These are phyloP conservation scores for Thermoascus crustaceus DNA, from an alignment of 2,329 filamentous ascomycete species.

Conservation along the genomic window DNA sequence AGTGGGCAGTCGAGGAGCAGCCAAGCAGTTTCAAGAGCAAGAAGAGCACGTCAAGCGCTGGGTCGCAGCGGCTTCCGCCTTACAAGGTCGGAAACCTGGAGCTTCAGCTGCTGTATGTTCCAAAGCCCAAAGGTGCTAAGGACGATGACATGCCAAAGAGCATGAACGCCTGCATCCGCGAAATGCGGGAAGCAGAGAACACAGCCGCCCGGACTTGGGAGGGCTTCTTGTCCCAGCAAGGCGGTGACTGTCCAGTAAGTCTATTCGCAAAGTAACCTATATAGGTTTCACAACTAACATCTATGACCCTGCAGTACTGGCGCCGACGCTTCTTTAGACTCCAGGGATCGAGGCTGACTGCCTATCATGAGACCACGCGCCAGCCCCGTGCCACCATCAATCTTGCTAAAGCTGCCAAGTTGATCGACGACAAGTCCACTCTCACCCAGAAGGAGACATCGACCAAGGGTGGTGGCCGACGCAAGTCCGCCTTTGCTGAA, in stretches of 20 bases:
- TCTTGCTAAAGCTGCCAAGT: constrained; percentile 78
- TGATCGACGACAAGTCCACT: constrained; percentile 84
- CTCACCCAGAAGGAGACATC: constrained; percentile 76
- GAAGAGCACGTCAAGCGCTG: constrained; percentile 55
- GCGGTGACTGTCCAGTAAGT: constrained; percentile 92
- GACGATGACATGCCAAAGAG: constrained; percentile 99
- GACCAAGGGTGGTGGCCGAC: constrained; percentile 67
- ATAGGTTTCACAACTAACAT: constrained; percentile 21
- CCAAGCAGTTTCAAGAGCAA: constrained; percentile 92
- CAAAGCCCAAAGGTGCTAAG: constrained; percentile 73
- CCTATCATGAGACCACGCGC: constrained; percentile 89
- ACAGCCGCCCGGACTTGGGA: constrained; percentile 72
- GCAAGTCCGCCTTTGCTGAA: constrained; percentile 92
- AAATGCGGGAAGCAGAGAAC: constrained; percentile 84
- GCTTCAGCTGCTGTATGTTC: constrained; percentile 88
- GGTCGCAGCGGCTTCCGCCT: constrained; percentile 64
- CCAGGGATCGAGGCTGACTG: constrained; percentile 80
- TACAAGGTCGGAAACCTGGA: constrained; percentile 95
- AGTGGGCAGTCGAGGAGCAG: constrained; percentile 94
- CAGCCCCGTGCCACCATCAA: constrained; percentile 97
- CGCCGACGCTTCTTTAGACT: constrained; percentile 96
- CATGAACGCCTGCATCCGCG: constrained; percentile 92
- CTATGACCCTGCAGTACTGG: constrained; percentile 65
- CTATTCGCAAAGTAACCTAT: not conserved
- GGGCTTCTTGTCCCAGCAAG: constrained; percentile 88